Base-by-base conservation (phyloP, 1,284 basidiomycete genomes). In the Pyrrhoderma lamaoense region DNA sequence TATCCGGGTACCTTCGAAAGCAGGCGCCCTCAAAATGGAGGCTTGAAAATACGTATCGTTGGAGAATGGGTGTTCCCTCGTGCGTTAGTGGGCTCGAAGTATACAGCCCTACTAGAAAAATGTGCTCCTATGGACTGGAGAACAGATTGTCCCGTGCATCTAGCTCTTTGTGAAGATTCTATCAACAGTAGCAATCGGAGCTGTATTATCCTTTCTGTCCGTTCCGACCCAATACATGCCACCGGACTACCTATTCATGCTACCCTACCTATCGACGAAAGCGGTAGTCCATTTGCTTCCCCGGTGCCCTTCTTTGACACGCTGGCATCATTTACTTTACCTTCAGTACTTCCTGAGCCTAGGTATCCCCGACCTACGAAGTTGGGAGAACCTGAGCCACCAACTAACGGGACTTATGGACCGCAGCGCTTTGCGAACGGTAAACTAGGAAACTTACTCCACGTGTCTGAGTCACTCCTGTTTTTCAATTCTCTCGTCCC, bases 401-500 rank as follows among this genome's bases (percentile, higher is more conserved):
- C 45, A 16, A 21, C n/a, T 27, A 34, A 31, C 39, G 45, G 35
- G 45, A 16, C 39, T 19, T 40, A 43, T 49, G 48, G 48, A 8
- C 48, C 49, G 31, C 49, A 50, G 7, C 37, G 51, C 18, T 47
- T 43, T 39, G 22, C 45, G 14, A 19, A 23, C n/a, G 52, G 52
- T 7, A 53, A 40, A 21, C 31, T 53, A 16, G 52, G 52, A n/a
- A 45, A 35, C 14, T 27, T 53, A 11, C 16, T 53, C 14, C 47
- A 49, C 36, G 36, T 45, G 40, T 43, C 44, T 22, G 42, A 37
- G 1, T 31, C 38, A 27, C 22, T 49, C 4, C 31, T 53, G 8
- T 49, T 53, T 38, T 53, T 53, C 18, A 42, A 25, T 38, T 53
- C 52, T 14, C 40, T 45, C 42, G 35, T 39, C 16, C 40, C 36